Percentiles rank a stretch among this genome's conserved stretches.
Conservation (phyloP, 176 grass and related monocot genomes). For the Oryza glaberrima region DNA sequence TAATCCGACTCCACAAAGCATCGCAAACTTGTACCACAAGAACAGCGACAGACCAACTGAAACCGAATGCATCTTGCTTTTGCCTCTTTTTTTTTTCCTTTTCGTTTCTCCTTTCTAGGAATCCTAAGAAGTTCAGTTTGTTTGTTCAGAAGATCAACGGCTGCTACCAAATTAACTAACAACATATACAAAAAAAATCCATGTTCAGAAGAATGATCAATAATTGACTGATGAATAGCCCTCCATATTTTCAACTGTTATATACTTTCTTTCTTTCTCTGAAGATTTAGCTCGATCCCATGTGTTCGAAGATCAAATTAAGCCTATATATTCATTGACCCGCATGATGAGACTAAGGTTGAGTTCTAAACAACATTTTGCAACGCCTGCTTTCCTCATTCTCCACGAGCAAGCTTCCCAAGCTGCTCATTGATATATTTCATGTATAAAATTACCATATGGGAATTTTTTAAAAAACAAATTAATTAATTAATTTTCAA, state of each 20-base stretch:
- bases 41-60: slow-evolving; percentile 33
- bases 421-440: too few species aligned
- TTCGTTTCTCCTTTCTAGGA: background rate
- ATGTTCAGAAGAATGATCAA: slow-evolving; percentile 32
- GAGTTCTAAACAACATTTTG: too few species aligned
- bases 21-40: slow-evolving; percentile 18
- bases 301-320: slow-evolving; percentile 18
- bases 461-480: too few species aligned
- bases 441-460: too few species aligned
- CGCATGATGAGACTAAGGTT: too few species aligned
- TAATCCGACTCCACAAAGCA: background rate
- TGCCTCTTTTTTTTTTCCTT: background rate
- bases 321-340: slow-evolving; percentile 10
- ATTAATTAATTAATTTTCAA: too few species aligned
- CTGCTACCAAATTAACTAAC: background rate
- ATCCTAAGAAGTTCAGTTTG: background rate
- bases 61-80: slow-evolving; percentile 20
- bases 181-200: background rate
- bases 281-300: background rate
- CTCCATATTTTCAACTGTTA: background rate
- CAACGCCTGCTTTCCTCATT: too few species aligned
- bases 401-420: too few species aligned
- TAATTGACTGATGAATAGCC: background rate
- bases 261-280: background rate
- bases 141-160: background rate